Base-by-base conservation (phyloP, 2,329 filamentous ascomycete species). In the Emericellopsis atlantica region DNA sequence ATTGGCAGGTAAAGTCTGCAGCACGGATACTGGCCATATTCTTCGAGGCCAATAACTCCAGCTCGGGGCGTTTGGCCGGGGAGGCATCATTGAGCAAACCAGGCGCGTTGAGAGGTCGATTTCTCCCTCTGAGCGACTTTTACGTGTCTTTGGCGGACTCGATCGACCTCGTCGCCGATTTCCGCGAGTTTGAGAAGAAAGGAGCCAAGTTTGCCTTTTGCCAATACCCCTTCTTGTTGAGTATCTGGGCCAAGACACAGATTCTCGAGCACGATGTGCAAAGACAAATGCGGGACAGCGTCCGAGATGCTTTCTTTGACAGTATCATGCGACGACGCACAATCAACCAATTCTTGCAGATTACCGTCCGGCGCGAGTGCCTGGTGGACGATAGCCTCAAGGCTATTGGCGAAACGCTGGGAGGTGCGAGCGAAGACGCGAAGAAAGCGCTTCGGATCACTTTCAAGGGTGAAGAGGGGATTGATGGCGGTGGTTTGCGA, bases 211-310 rank as follows among this genome's bases (percentile, higher is more conserved):
- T 95, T 54, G 76, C 84, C 0, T 94, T 95, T 54, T 95, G 88
- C 55, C 86, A 94, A 55, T 94, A 93, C 52, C 87, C 89, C 0
- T 93, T 95, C 52, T 80, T 95, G 49, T 69, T 95, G 33, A 94
- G 87, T 46, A 88, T 95, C 48, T 89, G 86, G 67, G 83, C 88
- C 23, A 95, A 95, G 60, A 94, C 92, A 44, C 82, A 82, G 48
- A 90, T 95, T 37, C 68, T 95, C 51, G 87, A 95, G 54, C 76
- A 93, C 52, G 89, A 95, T 58, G 85, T 87, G 7, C 77, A 81
- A 46, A 76, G 88, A 7, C 87, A 95, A 58, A 95, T 95, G 88
- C 81, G 87, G 53, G 79, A 77, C 47, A 90, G 87, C 57, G 88
- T 88, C 9, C 74, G 88, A 39, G 85, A 95, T 54, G 87, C 88